phyloP scores from a whole-genome alignment of 352 stramenopile species.

The Aphanomyces euteiches region DNA sequence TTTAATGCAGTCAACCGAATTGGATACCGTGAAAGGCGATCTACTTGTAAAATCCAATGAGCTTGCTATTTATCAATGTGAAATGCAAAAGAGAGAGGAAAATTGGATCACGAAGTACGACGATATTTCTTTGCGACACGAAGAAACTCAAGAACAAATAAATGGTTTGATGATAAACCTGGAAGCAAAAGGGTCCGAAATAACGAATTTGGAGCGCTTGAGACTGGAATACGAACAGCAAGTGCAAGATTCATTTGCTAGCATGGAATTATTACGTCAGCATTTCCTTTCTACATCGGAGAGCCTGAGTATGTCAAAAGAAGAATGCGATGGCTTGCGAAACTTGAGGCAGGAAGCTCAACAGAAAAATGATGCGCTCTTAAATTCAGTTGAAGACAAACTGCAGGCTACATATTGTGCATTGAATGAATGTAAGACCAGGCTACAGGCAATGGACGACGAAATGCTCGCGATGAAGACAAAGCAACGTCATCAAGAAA shows the following conservation, averaged over 20 bases:
- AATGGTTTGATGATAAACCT: not conserved
- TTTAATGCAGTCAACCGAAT: not conserved
- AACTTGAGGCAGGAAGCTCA: not conserved
- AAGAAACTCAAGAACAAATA: not conserved
- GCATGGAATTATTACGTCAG: not conserved
- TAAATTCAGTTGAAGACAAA: not conserved
- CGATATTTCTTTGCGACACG: not conserved
- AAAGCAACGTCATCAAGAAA: not conserved
- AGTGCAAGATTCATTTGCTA: not conserved
- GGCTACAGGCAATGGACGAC: not conserved
- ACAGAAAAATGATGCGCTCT: not conserved
- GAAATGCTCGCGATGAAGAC: not conserved
- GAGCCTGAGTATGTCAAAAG: not conserved
- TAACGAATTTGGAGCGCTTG: not conserved
- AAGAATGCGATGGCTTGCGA: not conserved
- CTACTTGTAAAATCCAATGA: conserved; percentile 6
- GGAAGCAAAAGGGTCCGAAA: not conserved
- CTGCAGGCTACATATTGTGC: not conserved
- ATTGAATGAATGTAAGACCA: not conserved
- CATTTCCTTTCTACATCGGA: too few relatives aligned
- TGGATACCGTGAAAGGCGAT: conserved; percentile 2
- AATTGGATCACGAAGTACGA: not conserved
- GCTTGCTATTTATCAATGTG: not conserved
- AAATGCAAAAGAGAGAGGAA: not conserved
- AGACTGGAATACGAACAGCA: not conserved